Conservation (phyloP, 2,329 filamentous ascomycete genomes). For the Sarocladium kiliense region DNA sequence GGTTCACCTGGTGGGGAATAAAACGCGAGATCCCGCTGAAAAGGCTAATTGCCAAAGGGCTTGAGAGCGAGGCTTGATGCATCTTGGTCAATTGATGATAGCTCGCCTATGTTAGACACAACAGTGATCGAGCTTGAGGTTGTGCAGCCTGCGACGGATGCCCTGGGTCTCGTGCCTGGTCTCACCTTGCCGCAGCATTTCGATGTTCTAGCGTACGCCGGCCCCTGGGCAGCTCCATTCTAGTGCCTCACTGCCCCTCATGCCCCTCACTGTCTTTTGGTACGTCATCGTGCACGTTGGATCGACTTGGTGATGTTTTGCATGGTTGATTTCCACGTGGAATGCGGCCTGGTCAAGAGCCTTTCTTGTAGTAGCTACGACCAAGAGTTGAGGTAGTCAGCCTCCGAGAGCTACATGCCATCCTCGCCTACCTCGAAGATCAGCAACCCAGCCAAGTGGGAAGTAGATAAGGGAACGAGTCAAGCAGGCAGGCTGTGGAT, state of each 20-base stretch:
- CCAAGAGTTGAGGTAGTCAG: too few relatives aligned
- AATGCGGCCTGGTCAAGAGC: too few relatives aligned
- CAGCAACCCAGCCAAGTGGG: too few relatives aligned
- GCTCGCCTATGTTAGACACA: too few relatives aligned
- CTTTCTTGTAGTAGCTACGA: too few relatives aligned
- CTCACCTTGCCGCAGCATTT: neutral
- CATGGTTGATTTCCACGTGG: neutral
- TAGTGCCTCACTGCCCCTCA: conserved; percentile 1
- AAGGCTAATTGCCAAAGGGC: neutral
- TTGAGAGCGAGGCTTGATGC: neutral
- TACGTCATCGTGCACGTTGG: neutral
- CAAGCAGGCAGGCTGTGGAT: too few relatives aligned
- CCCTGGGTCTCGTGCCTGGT: too few relatives aligned
- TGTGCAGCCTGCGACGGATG: too few relatives aligned
- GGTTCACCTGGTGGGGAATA: neutral
- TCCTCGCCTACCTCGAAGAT: too few relatives aligned
- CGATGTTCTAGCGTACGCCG: neutral
- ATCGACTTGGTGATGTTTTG: neutral
- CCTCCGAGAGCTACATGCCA: too few relatives aligned
- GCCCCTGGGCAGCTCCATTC: neutral
- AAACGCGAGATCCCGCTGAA: neutral
- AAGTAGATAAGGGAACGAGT: too few relatives aligned
- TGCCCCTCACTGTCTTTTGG: neutral
- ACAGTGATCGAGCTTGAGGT: too few relatives aligned
- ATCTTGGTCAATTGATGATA: neutral